These are phyloP conservation scores for Leishmania major DNA, from an alignment of 208 protist species.

Conservation along the genomic window DNA sequence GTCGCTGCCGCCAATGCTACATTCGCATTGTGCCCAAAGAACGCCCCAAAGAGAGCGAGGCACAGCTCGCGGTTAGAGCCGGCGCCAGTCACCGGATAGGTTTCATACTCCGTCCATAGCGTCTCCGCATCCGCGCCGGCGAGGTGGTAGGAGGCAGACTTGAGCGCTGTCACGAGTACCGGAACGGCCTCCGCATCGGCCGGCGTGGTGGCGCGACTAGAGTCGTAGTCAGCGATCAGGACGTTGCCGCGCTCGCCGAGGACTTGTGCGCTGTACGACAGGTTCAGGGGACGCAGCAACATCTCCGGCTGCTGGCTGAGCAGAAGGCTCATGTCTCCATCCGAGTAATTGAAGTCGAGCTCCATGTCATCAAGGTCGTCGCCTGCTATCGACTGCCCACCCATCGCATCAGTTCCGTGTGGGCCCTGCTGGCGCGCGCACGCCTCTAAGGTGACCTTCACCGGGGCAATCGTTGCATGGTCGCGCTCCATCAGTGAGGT, in stretches of 20 bases:
- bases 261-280: slow-evolving; percentile 68
- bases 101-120: slow-evolving; percentile 88
- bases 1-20: not conserved
- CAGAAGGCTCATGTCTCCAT: slow-evolving; percentile 38
- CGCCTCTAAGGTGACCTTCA: slow-evolving; percentile 37
- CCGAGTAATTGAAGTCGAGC: slow-evolving; percentile 21
- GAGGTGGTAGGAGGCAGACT: slow-evolving; percentile 64
- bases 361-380: slow-evolving; percentile 21
- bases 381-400: not conserved
- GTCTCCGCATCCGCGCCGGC: slow-evolving; percentile 64
- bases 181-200: slow-evolving; percentile 56
- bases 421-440: not conserved
- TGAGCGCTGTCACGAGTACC: slow-evolving; percentile 69
- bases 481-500: slow-evolving; percentile 55
- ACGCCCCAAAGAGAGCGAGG: slow-evolving; percentile 69
- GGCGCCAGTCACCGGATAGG: slow-evolving; percentile 46
- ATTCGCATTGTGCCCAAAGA: slow-evolving; percentile 46
- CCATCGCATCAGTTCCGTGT: not conserved
- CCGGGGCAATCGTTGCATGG: slow-evolving; percentile 55
- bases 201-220: slow-evolving; percentile 28
- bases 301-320: slow-evolving; percentile 26
- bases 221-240: slow-evolving; percentile 65
- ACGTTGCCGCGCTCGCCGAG: slow-evolving; percentile 72
- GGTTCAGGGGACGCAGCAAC: slow-evolving; percentile 44
- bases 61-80: slow-evolving; percentile 44